These are phyloP conservation scores for Dittrichia graveolens DNA, from an alignment of 129 eudicot genomes.

Conservation along the genomic window DNA sequence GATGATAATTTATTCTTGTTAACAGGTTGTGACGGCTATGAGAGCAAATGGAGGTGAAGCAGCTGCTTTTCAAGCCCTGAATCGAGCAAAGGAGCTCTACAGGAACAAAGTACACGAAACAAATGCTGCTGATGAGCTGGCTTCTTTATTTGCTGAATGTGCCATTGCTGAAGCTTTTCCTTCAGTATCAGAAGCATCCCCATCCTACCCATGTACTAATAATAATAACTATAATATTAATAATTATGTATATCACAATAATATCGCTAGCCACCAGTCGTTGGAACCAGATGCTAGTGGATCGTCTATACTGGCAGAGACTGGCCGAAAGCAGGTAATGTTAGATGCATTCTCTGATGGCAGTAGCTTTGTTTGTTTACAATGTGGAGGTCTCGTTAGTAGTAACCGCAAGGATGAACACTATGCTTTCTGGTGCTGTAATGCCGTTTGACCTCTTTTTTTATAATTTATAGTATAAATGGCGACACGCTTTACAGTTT, in stretches of 20 bases:
- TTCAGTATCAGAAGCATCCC: slow-evolving; percentile 8
- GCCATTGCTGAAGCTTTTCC: slow-evolving; percentile 68
- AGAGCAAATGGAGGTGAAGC: slow-evolving; percentile 54
- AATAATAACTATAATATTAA: too few relatives aligned
- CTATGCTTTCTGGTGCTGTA: slow-evolving; percentile 56
- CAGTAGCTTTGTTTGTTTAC: slow-evolving; percentile 59
- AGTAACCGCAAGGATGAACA: slow-evolving; percentile 61
- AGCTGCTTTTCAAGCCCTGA: slow-evolving; percentile 45
- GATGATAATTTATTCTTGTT: background rate
- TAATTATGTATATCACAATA: background rate
- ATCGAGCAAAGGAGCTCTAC: slow-evolving; percentile 58
- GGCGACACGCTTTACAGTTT: background rate
- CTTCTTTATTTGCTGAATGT: slow-evolving; percentile 74
- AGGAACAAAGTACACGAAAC: slow-evolving; percentile 43
- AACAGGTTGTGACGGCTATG: slow-evolving; percentile 63
- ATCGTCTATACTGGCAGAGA: slow-evolving; percentile 59
- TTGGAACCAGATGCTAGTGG: slow-evolving; percentile 43
- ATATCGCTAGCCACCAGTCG: slow-evolving; percentile 6
- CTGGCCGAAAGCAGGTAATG: slow-evolving; percentile 55
- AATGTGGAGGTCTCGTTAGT: slow-evolving; percentile 72
- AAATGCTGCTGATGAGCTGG: slow-evolving; percentile 63
- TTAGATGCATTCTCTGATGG: slow-evolving; percentile 67
- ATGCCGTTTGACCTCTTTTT: too few relatives aligned
- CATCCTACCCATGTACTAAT: background rate
- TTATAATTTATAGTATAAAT: too few relatives aligned